Base-by-base conservation (phyloP, 1,139 yeast species). In the Sugiyamaella novakii region DNA sequence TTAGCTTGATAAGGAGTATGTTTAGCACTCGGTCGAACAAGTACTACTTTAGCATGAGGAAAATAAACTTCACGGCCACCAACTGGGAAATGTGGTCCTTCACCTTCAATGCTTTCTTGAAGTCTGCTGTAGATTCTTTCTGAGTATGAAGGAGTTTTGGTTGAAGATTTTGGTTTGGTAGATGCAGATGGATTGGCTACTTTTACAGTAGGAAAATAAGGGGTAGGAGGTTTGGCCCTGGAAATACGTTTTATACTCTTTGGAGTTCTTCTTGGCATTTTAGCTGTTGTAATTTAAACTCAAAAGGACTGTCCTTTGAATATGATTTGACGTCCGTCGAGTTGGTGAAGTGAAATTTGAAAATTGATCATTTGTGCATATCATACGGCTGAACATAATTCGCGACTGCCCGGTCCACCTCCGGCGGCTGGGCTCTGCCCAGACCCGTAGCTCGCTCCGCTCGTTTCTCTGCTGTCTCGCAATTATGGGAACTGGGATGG, bases 1-100 rank as follows among this genome's bases (percentile, higher is more conserved):
- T 88, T 89, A 44, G 97, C 97, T 68, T 89, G 97, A 70, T 84
- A 88, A 46, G 98, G 98, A 0, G 96, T 87, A 69, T 87, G 95
- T 65, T 87, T 87, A 18, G 98, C 96, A 63, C 86, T 86, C 41
- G 96, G 95, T 64, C 95, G 78, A 56, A 91, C 72, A 37, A 91
- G 74, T 47, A 86, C 79, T 35, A 91, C 74, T 56, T 94, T 76
- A 2, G 95, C 96, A 57, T 82, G 81, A 30, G 98, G 97, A 68
- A 91, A 84, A 66, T 80, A 88, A 12, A 85, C 73, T 56, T 83
- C 73, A 58, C 77, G 79, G 4, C 78, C 82, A 61, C 98, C 98
- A 5, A 85, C 80, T 47, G 73, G 75, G 76, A 88, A 91, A 71
- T 89, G 96, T 1, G 96, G 84, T 57, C 75, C 75, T 17, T 84